Evolutionary conservation across 2,329 filamentous ascomycete genomes (phyloP).

Genomic region (Penicillium paneum): DNA sequence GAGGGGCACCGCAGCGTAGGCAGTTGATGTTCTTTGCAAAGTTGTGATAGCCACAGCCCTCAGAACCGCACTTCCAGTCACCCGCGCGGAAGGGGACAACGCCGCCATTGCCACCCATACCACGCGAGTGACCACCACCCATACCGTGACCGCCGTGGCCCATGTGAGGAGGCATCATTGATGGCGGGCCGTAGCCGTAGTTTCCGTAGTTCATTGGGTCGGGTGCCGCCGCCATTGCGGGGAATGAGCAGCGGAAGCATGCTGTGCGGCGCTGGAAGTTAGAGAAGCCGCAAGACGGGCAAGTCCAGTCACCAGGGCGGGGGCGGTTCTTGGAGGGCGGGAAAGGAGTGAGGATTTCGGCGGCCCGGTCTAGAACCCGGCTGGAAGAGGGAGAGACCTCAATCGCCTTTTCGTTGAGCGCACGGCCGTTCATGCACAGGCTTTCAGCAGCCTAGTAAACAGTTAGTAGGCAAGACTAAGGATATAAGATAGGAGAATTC

Average conservation of each 20-base stretch:
- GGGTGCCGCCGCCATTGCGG: conserved; percentile 79
- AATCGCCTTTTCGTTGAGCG: conserved; percentile 97
- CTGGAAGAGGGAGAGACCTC: conserved; percentile 98
- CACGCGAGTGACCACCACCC: conserved; percentile 51
- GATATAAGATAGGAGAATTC: conserved; percentile 2
- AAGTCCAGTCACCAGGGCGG: conserved; percentile 97
- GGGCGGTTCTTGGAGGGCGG: conserved; percentile 98
- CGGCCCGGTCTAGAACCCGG: conserved; percentile 89
- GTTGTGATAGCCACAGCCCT: conserved; percentile 97
- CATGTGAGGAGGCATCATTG: conserved; percentile 77
- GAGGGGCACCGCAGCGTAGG: conserved; percentile 90
- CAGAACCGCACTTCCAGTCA: conserved; percentile 98
- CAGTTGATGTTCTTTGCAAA: conserved; percentile 99
- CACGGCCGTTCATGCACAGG: conserved; percentile 98
- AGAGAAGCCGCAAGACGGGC: conserved; percentile 96
- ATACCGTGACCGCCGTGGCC: conserved; percentile 56
- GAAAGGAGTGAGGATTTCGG: conserved; percentile 94
- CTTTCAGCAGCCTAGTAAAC: conserved; percentile 76
- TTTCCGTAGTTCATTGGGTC: conserved; percentile 70
- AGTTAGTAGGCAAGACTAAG: conserved; percentile 5
- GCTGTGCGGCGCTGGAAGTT: conserved; percentile 99
- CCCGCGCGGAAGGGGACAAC: conserved; percentile 96
- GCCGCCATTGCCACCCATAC: conserved; percentile 71
- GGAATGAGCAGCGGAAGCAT: conserved; percentile 98
- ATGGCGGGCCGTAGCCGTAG: conserved; percentile 60